These are phyloP conservation scores for Hirsutella minnesotensis DNA, from an alignment of 2,329 filamentous ascomycete genomes.

Conservation along the genomic window DNA sequence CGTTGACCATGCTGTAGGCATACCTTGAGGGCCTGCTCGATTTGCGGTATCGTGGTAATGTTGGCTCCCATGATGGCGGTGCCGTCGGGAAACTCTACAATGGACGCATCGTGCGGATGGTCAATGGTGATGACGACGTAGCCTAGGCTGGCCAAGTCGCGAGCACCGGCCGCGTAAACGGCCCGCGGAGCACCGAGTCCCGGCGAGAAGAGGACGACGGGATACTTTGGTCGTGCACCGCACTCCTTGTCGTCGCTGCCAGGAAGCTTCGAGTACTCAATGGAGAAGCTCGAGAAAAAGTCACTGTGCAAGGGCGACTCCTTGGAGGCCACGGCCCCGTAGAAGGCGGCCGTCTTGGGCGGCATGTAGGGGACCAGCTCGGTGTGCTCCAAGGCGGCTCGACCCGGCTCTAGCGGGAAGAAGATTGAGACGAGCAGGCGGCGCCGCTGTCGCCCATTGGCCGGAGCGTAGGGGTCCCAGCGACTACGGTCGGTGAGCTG, in stretches of 20 bases:
- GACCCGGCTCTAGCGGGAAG: background rate
- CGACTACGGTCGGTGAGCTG: constrained; percentile 8
- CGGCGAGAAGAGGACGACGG: constrained; percentile 27
- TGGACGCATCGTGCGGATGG: constrained; percentile 28
- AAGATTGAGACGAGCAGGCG: constrained; percentile 1
- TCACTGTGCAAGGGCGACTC: background rate
- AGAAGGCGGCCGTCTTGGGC: constrained; percentile 4
- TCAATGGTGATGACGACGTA: constrained; percentile 32
- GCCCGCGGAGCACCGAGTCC: constrained; percentile 25
- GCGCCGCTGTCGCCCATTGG: constrained; percentile 2
- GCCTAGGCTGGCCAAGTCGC: constrained; percentile 30
- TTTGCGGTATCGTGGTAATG: constrained; percentile 7
- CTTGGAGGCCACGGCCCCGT: background rate
- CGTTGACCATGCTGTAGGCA: background rate
- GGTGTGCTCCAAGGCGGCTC: background rate
- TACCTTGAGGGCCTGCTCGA: background rate
- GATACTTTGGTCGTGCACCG: constrained; percentile 2
- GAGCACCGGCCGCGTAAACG: constrained; percentile 25
- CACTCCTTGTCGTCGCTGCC: background rate
- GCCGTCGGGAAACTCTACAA: constrained; percentile 30
- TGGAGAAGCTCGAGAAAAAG: background rate
- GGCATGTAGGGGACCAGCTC: constrained; percentile 8
- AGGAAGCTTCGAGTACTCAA: background rate
- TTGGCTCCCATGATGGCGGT: constrained; percentile 9
- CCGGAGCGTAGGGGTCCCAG: constrained; percentile 9